Evolutionary conservation across 192 early-diverging fungal genomes (phyloP).

Genomic region (Bifiguratus adelaidae): DNA sequence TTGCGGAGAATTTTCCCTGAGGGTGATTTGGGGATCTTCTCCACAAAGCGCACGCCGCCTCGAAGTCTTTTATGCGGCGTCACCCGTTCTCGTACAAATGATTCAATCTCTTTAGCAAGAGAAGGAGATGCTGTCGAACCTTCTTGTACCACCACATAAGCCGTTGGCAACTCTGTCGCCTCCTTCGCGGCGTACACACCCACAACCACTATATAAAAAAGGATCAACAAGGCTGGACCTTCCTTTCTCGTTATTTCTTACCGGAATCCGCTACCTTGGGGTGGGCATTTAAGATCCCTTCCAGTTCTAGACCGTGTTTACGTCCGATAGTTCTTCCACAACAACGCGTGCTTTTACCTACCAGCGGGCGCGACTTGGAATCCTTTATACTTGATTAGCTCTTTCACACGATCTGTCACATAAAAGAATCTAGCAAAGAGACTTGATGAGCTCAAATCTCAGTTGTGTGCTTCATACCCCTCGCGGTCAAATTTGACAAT

Average conservation of each 20-base stretch:
- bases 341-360: too few species aligned
- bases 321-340: too few species aligned
- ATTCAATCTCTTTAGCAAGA: conserved; percentile 25
- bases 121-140: conserved; percentile 17
- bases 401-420: conserved; percentile 65
- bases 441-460: too few species aligned
- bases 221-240: too few species aligned
- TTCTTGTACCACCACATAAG: conserved; percentile 60
- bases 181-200: conserved; percentile 27
- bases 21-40: conserved; percentile 67
- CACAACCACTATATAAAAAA: conserved; percentile 22
- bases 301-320: too few species aligned
- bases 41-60: conserved; percentile 66
- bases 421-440: too few species aligned
- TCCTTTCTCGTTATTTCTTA: too few species aligned
- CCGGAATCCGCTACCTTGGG: conserved; percentile 43
- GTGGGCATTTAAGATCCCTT: conserved; percentile 58
- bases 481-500: conserved; percentile 41
- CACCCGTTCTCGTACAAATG: conserved; percentile 51
- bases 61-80: conserved; percentile 67
- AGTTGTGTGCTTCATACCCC: too few species aligned
- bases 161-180: conserved; percentile 66
- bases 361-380: conserved; percentile 62
- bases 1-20: conserved; percentile 78
- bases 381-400: conserved; percentile 73